phyloP scores from a whole-genome alignment of 257 asterid genomes.

The Eucommia ulmoides region DNA sequence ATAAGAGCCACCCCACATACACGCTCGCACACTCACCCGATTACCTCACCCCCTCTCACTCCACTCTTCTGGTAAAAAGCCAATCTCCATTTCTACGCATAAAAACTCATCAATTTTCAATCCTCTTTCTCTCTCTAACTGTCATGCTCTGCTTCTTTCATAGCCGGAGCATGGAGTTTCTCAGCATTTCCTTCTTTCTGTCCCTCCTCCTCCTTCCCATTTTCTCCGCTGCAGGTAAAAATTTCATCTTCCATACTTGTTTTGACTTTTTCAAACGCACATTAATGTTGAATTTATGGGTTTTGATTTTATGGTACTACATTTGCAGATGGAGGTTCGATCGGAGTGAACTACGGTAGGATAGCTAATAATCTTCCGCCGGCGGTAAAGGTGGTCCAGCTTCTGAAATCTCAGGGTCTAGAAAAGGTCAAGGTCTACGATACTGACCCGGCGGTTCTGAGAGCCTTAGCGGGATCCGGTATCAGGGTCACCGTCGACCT shows the following conservation, averaged over 20 bases:
- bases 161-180: conserved; percentile 21
- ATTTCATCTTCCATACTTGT: neutral
- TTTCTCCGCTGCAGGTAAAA: conserved; percentile 18
- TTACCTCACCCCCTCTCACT: no score
- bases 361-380: conserved; percentile 78
- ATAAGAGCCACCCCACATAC: no score
- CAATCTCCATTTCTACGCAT: no score
- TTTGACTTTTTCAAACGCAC: neutral
- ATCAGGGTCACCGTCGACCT: conserved; percentile 57
- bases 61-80: no score
- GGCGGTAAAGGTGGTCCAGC: conserved; percentile 48
- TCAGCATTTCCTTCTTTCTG: conserved; percentile 13
- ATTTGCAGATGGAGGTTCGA: conserved; percentile 28
- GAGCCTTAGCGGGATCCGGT: conserved; percentile 63
- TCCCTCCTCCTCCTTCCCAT: conserved; percentile 14
- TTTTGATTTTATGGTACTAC: neutral
- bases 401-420: conserved; percentile 57
- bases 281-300: neutral
- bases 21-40: no score
- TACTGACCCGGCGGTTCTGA: conserved; percentile 72
- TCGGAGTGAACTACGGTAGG: conserved; percentile 86
- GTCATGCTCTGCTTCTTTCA: neutral
- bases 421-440: conserved; percentile 74
- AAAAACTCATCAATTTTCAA: no score
- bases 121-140: no score